Percentiles rank a stretch among this genome's conserved stretches.
Evolutionary conservation across 768 basidiomycete genomes (phyloP).

Genomic region (Paxillus rubicundulus): DNA sequence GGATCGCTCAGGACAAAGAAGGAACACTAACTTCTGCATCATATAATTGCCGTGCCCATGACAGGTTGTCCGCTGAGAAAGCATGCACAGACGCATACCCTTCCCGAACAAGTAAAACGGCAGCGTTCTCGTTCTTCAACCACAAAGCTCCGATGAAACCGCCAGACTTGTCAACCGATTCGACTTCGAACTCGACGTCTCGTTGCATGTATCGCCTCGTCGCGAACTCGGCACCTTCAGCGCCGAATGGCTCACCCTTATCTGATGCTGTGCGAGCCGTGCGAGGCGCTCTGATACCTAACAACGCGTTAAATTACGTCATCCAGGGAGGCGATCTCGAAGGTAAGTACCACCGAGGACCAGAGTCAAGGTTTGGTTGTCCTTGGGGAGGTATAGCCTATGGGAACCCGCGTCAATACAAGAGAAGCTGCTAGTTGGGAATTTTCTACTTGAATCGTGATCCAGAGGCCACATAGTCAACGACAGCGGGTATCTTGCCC

Average conservation of each 20-base stretch:
- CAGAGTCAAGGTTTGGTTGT: conserved; percentile 90
- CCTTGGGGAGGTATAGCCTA: conserved; percentile 83
- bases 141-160: conserved; percentile 93
- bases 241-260: conserved; percentile 86
- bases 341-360: conserved; percentile 70
- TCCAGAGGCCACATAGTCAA: conserved; percentile 92
- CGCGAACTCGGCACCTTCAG: conserved; percentile 79
- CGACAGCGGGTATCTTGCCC: conserved; percentile 78
- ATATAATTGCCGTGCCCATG: conserved; percentile 77
- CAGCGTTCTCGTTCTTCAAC: conserved; percentile 82
- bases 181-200: conserved; percentile 91
- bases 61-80: conserved; percentile 79
- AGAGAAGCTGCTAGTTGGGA: neutral
- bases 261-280: conserved; percentile 78
- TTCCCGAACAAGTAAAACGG: conserved; percentile 78
- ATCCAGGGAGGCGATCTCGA: neutral
- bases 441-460: conserved; percentile 85
- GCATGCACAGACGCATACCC: conserved; percentile 86
- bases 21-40: conserved; percentile 71
- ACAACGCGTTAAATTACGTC: conserved; percentile 6
- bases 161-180: conserved; percentile 88
- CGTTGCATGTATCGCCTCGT: conserved; percentile 86
- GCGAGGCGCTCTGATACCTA: conserved; percentile 89
- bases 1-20: conserved; percentile 1
- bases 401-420: conserved; percentile 1